phyloP scores from a whole-genome alignment of 305 asterid genomes.

The Coffea humblotiana region DNA sequence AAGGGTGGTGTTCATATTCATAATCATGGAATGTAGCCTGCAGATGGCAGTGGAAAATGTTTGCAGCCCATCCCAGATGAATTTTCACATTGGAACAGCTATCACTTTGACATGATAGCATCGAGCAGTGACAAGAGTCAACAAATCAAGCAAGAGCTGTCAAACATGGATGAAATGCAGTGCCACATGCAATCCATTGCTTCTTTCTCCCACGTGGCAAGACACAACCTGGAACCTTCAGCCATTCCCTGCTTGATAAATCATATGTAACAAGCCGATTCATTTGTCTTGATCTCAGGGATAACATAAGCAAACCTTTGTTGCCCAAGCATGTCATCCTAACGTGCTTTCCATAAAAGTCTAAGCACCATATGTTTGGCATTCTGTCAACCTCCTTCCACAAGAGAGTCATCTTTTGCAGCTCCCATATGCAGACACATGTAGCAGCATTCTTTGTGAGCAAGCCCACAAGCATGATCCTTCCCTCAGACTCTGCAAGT shows the following conservation, averaged over 20 bases:
- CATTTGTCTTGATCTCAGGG: conserved; percentile 80
- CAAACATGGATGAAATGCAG: conserved; percentile 82
- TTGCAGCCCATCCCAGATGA: conserved; percentile 6
- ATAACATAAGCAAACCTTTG: conserved; percentile 85
- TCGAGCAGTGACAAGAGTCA: not conserved
- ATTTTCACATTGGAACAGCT: conserved; percentile 13
- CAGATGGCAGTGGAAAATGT: conserved; percentile 7
- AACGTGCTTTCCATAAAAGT: conserved; percentile 98
- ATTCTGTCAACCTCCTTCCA: conserved; percentile 99
- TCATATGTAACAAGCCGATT: conserved; percentile 78
- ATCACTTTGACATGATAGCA: not conserved
- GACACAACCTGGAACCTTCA: conserved; percentile 85
- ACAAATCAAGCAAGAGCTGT: conserved; percentile 67
- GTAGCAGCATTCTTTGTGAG: conserved; percentile 93
- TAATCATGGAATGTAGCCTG: conserved; percentile 19
- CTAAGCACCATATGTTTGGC: conserved; percentile 99
- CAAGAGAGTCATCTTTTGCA: conserved; percentile 94
- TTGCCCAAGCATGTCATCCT: conserved; percentile 95
- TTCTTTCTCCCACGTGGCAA: conserved; percentile 72
- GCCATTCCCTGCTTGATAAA: conserved; percentile 71
- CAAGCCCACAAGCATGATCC: conserved; percentile 91
- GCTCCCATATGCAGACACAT: conserved; percentile 97
- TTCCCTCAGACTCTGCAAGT: conserved; percentile 78
- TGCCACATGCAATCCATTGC: conserved; percentile 92
- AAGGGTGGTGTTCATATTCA: conserved; percentile 11